Evolutionary conservation across 2,329 filamentous ascomycete species (phyloP), one percentile per base, ranked within the genome.

Genomic region (Phaeosphaeria sp.): DNA sequence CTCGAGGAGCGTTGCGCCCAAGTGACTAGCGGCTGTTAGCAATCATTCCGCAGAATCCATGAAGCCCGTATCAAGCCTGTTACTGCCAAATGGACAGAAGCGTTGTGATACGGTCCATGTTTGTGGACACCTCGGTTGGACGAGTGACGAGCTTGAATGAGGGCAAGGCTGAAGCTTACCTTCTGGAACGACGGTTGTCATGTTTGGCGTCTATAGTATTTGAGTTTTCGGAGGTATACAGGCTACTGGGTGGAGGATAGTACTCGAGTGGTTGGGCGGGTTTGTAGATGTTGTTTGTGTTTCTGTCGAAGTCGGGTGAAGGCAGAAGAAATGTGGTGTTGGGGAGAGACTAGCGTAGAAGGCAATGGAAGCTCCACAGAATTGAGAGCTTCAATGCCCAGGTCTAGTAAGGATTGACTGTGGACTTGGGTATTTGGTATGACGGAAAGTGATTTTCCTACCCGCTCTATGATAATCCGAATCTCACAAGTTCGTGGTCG

Each of bases 1-100:
- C 80, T 83, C 75, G 89, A 95, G 47, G 94, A 98, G 84, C 95
- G 93, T 85, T 99, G 95, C 67, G 95, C 94, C 95, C 95, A 99
- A 80, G 93, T 90, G 72, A 99, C 95, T 98, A 73, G 58, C 20
- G 27, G 18, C 47, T 59, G 62, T 76, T 63, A 76, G 71, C 42
- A 36, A 7, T 7, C 13, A 36, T 36, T 36, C 30, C 13, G 13
- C 30, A 3, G 13, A 36, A 36, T 13, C 13, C 3, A 7, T 36
- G 6, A 36, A 13, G 30, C 30, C 3, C 11, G 9, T 13, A 6
- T 13, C 3, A 15, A 36, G 30, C 9, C 30, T 15, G 9, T 5
- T 27, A 4, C 9, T 27, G 25, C 25, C 4, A 4, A 27, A 27
- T 9, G n/a, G n/a, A 27, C 25, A 9, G 25, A 27, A 27, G 9